Evolutionary conservation across 2,329 filamentous ascomycete genomes (phyloP).

Genomic region (Nannizzia gypsea): DNA sequence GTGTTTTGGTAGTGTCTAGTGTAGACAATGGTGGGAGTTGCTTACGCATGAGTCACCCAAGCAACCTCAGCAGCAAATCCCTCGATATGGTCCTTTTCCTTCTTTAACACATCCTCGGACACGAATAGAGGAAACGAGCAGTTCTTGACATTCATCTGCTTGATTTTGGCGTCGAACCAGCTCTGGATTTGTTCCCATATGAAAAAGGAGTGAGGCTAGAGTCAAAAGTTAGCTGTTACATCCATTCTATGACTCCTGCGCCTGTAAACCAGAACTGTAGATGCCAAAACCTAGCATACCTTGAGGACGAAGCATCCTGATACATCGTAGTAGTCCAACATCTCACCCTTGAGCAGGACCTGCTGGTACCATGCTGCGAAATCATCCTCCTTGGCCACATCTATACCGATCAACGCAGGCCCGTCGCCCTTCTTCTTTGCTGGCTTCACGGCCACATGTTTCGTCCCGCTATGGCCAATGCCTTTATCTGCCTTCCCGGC

Average conservation of each 20-base stretch:
- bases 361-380: constrained; percentile 96
- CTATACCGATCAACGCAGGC: constrained; percentile 69
- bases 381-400: constrained; percentile 70
- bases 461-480: constrained; percentile 35
- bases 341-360: constrained; percentile 88
- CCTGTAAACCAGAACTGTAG: neutral
- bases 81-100: constrained; percentile 92
- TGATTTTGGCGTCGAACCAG: constrained; percentile 56
- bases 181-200: constrained; percentile 57
- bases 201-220: constrained; percentile 49
- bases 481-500: constrained; percentile 30
- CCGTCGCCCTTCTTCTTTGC: constrained; percentile 47
- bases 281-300: constrained; percentile 29
- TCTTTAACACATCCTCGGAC: constrained; percentile 71
- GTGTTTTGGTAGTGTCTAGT: neutral
- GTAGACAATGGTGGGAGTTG: neutral
- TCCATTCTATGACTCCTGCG: neutral
- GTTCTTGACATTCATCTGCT: constrained; percentile 85
- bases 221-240: neutral
- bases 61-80: constrained; percentile 73
- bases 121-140: constrained; percentile 96
- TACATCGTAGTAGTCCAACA: constrained; percentile 97
- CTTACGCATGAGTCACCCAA: constrained; percentile 41
- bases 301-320: constrained; percentile 95
- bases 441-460: constrained; percentile 32